Percentiles rank a stretch among this genome's conserved stretches.
phyloP scores from a whole-genome alignment of 768 basidiomycete genomes.

The Boletus tylopilopsis region DNA sequence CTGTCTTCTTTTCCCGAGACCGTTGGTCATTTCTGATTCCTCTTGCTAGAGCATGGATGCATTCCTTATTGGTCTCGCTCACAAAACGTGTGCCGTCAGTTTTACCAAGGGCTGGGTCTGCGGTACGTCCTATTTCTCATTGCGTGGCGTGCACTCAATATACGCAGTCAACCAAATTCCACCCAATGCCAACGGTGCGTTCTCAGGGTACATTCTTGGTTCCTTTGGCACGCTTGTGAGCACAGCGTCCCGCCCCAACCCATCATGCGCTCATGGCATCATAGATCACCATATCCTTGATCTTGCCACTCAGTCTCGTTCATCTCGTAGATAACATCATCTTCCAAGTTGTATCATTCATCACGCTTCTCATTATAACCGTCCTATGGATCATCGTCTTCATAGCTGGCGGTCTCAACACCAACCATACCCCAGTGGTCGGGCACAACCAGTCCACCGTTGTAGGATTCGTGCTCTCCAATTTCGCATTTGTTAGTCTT shows the following conservation, averaged over 20 bases:
- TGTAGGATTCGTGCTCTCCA: conserved; percentile 22
- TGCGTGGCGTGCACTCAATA: background rate
- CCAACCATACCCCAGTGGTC: conserved; percentile 10
- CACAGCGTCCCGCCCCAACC: background rate
- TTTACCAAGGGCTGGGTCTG: conserved; percentile 22
- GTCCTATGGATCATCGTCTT: conserved; percentile 19
- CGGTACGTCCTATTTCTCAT: conserved; percentile 6
- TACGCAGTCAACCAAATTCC: conserved; percentile 11
- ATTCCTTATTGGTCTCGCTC: conserved; percentile 21
- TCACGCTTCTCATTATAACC: conserved; percentile 18
- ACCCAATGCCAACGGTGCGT: conserved; percentile 8
- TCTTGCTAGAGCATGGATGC: conserved; percentile 19
- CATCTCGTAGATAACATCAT: conserved; percentile 24
- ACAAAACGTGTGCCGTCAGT: conserved; percentile 25
- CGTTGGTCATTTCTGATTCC: background rate
- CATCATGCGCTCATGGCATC: background rate
- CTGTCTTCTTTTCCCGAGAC: background rate
- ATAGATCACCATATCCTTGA: conserved; percentile 16
- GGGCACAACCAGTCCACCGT: conserved; percentile 19
- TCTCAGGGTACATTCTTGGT: conserved; percentile 21
- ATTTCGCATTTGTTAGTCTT: conserved; percentile 23
- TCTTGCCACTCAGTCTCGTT: conserved; percentile 23
- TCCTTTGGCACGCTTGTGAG: conserved; percentile 22
- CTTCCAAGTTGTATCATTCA: conserved; percentile 22
- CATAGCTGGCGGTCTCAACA: conserved; percentile 7